Evolutionary conservation across 2,329 filamentous ascomycete species (phyloP), one percentile per base, ranked within the genome.

Genomic region (Cryphonectria parasitica): DNA sequence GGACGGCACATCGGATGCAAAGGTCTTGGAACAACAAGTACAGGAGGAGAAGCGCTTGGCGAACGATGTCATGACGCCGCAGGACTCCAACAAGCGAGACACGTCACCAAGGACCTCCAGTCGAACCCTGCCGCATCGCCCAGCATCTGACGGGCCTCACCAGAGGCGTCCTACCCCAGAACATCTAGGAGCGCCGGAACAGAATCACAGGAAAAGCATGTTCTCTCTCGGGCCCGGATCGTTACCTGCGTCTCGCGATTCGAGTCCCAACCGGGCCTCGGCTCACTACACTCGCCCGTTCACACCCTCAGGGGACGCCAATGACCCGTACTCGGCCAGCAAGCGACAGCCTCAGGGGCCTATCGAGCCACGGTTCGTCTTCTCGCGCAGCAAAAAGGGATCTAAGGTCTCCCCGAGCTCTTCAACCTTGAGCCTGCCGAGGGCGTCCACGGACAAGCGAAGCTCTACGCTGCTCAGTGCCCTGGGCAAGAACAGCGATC

Each of bases 241-340:
- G 22, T 80, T 86, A 3, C 87, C 88, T 11, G 86, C 81, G 1
- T 91, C 89, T 43, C 82, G 89, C 73, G 89, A 91, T 75, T 84
- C 84, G 0, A 91, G 89, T 74, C 89, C 95, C 3, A 90, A 89
- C 15, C 86, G 90, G 82, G 77, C 87, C 81, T 75, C 71, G 4
- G 80, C 88, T 28, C 88, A 85, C 74, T 93, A 91, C 75, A 90
- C 91, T 36, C 89, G 92, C 72, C 91, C 93, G 0, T 91, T 93
- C 73, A 95, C 93, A 2, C 94, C 94, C 4, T 87, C 89, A 25
- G 93, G 92, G 36, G 94, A 97, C 71, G 86, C 84, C 66, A 92
- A 97, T 77, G 94, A 97, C 75, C 94, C 94, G 0, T 97, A 97
- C 77, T 90, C 93, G n/a, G 92, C 93, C 73, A 90, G 89, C 75